Evolutionary conservation across 140 eudicot genomes (phyloP).

Genomic region (Senecio squalidus): DNA sequence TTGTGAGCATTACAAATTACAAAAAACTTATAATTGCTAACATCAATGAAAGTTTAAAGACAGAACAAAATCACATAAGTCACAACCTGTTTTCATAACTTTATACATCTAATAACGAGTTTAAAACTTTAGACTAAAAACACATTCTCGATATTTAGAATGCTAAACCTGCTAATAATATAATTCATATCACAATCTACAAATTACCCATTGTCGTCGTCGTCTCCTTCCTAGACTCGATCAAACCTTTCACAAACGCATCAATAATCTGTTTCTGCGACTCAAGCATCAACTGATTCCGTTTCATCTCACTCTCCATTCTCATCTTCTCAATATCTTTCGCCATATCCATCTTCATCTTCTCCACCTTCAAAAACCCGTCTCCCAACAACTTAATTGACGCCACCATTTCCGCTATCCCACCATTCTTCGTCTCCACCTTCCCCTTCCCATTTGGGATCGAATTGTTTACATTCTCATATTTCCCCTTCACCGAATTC

Average conservation of each 20-base stretch:
- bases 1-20: too few relatives aligned
- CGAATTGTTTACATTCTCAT: conserved; percentile 6
- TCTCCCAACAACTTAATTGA: conserved; percentile 67
- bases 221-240: conserved; percentile 52
- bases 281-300: conserved; percentile 63
- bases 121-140: background rate
- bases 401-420: conserved; percentile 51
- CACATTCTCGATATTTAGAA: background rate
- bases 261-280: conserved; percentile 75
- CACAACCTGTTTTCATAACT: background rate
- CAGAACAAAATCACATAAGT: background rate
- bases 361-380: conserved; percentile 73
- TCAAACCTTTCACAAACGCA: conserved; percentile 47
- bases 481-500: conserved; percentile 23
- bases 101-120: background rate
- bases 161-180: too few relatives aligned
- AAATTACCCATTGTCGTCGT: background rate
- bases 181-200: too few relatives aligned
- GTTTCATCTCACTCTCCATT: conserved; percentile 73
- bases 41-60: too few relatives aligned
- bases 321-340: conserved; percentile 65
- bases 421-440: conserved; percentile 26
- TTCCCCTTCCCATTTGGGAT: conserved; percentile 27
- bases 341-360: conserved; percentile 80
- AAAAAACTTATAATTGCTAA: too few relatives aligned